phyloP scores from a whole-genome alignment of 495 filamentous ascomycete genomes.

The Tuber magnatum region DNA sequence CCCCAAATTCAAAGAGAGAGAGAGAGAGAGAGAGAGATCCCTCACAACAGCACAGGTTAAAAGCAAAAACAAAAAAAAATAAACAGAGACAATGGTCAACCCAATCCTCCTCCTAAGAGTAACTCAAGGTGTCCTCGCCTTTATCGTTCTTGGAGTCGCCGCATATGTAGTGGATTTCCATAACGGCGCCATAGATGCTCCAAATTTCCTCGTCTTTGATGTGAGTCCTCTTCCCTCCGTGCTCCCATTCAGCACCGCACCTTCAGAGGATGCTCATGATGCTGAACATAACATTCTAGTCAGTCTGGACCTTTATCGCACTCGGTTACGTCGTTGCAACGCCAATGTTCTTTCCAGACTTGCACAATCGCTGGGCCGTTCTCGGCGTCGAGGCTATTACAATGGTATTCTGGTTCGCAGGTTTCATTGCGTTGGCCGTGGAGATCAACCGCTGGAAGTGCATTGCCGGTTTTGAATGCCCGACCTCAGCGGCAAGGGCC shows the following conservation, averaged over 20 bases:
- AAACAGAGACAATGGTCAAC: conserved; percentile 33
- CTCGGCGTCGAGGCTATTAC: conserved; percentile 38
- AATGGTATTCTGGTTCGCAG: conserved; percentile 41
- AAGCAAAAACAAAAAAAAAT: not conserved
- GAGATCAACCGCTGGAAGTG: conserved; percentile 16
- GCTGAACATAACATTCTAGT: conserved; percentile 23
- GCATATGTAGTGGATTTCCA: conserved; percentile 34
- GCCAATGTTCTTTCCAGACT: conserved; percentile 39
- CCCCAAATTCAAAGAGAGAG: not conserved
- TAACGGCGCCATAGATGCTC: conserved; percentile 13
- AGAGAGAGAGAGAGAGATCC: not conserved
- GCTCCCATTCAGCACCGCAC: no score
- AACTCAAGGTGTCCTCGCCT: conserved; percentile 33
- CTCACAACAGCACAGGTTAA: not conserved
- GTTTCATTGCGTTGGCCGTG: conserved; percentile 38
- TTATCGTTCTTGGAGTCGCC: conserved; percentile 36
- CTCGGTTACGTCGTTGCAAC: conserved; percentile 38
- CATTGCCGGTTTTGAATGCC: conserved; percentile 6
- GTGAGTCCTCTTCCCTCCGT: conserved; percentile 18
- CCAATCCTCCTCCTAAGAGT: conserved; percentile 36
- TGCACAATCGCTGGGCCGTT: conserved; percentile 40
- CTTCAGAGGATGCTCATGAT: conserved; percentile 18
- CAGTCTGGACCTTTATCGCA: conserved; percentile 38
- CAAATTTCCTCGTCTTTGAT: conserved; percentile 37
- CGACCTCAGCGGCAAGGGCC: conserved; percentile 29